Evolutionary conservation across 2,329 filamentous ascomycete genomes (phyloP).

Genomic region (Cytospora piceae): DNA sequence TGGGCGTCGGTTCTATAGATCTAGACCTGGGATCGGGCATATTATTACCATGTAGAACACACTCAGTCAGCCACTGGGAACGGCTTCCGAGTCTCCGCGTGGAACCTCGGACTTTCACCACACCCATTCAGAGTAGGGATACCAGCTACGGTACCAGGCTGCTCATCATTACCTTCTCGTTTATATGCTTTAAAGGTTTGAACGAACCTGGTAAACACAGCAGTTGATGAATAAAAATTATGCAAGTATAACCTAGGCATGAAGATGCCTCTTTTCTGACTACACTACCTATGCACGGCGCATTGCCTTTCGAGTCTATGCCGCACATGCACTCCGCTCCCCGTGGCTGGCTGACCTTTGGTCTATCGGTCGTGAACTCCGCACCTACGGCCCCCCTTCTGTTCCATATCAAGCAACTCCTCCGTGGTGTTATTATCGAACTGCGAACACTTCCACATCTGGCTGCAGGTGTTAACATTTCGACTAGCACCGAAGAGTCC

Average conservation of each 20-base stretch:
- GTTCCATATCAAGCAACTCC: not conserved
- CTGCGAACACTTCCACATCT: not conserved
- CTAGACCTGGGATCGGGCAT: not conserved
- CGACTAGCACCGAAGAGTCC: too few species aligned
- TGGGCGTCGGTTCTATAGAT: not conserved
- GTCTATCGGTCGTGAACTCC: not conserved
- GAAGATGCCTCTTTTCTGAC: too few species aligned
- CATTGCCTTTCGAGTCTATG: too few species aligned
- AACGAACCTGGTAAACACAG: too few species aligned
- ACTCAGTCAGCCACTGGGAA: not conserved
- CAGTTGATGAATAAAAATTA: too few species aligned
- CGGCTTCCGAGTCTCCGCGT: not conserved
- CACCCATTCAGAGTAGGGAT: not conserved
- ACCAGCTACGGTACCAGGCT: not conserved
- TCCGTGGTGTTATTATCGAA: not conserved
- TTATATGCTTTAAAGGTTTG: not conserved
- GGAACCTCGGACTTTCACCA: not conserved
- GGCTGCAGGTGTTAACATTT: too few species aligned
- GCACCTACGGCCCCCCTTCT: too few species aligned
- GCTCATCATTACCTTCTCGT: not conserved
- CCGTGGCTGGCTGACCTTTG: not conserved
- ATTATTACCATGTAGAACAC: not conserved
- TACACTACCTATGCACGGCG: too few species aligned
- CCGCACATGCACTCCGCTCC: too few species aligned
- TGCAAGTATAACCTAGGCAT: too few species aligned